phyloP scores from a whole-genome alignment of 2,329 filamentous ascomycete genomes.

The Pleomassaria siparia region DNA sequence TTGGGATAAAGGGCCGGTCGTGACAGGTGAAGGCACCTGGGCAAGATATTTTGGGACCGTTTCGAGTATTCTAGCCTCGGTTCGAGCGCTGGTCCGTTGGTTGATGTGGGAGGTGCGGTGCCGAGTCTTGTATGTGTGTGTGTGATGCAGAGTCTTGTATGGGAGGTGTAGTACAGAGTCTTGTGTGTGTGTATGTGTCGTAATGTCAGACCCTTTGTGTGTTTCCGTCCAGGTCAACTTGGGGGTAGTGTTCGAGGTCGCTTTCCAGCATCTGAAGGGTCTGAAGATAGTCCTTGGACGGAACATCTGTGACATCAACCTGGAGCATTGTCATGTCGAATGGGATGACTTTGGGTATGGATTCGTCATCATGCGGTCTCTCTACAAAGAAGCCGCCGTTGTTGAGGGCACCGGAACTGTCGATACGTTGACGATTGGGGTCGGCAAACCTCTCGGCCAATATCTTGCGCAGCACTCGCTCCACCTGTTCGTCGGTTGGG shows the following conservation, averaged over 20 bases:
- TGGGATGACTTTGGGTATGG: slow-evolving; percentile 16
- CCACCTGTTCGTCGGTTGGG: slow-evolving; percentile 37
- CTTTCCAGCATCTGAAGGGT: slow-evolving; percentile 32
- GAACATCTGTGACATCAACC: slow-evolving; percentile 32
- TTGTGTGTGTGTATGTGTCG: too few relatives aligned
- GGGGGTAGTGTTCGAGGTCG: slow-evolving; percentile 21
- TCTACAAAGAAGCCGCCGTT: slow-evolving; percentile 22
- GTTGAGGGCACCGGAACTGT: slow-evolving; percentile 12
- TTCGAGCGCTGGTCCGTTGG: too few relatives aligned
- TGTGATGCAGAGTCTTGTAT: too few relatives aligned
- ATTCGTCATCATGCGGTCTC: slow-evolving; percentile 11
- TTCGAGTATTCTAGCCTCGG: too few relatives aligned
- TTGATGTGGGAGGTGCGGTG: too few relatives aligned
- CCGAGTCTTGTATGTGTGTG: too few relatives aligned
- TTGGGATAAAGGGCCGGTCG: too few relatives aligned
- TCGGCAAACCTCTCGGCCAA: slow-evolving; percentile 33
- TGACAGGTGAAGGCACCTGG: too few relatives aligned
- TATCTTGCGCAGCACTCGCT: slow-evolving; percentile 39
- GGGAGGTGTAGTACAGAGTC: too few relatives aligned
- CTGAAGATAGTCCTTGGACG: slow-evolving; percentile 29
- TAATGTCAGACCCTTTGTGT: background rate
- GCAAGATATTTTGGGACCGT: too few relatives aligned
- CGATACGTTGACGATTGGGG: slow-evolving; percentile 9
- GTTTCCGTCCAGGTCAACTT: slow-evolving; percentile 10
- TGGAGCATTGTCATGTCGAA: slow-evolving; percentile 25